Percentiles rank a stretch among this genome's conserved stretches.
These are phyloP conservation scores for Trametes punicea DNA, from an alignment of 768 basidiomycete species.

Conservation along the genomic window DNA sequence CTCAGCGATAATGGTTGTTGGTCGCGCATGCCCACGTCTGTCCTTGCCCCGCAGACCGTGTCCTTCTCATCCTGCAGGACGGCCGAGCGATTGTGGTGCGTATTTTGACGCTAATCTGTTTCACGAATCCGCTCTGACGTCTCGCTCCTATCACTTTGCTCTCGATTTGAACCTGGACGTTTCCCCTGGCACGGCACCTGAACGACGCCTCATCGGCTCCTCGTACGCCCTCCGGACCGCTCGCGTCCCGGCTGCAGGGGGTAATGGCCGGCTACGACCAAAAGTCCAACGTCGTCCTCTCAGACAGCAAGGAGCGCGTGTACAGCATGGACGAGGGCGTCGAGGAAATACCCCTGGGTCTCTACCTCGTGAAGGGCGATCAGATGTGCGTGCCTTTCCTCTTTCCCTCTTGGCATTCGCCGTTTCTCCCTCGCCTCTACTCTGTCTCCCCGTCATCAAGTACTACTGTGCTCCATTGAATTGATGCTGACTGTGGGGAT, in stretches of 20 bases:
- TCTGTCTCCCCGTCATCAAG: not conserved
- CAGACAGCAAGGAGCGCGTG: slow-evolving; percentile 90
- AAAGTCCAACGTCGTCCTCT: slow-evolving; percentile 93
- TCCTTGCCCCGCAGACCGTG: slow-evolving; percentile 55
- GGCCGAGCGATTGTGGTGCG: slow-evolving; percentile 90
- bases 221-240: not conserved
- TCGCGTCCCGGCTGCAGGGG: slow-evolving; percentile 50
- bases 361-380: slow-evolving; percentile 98
- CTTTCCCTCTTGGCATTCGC: not conserved
- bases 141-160: not conserved
- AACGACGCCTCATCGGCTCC: not conserved
- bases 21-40: not conserved
- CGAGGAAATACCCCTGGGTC: slow-evolving; percentile 89
- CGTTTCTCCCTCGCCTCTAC: not conserved
- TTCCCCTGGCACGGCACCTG: not conserved
- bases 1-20: not conserved
- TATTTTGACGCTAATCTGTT: slow-evolving; percentile 12
- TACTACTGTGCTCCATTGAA: not conserved
- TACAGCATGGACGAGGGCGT: slow-evolving; percentile 90
- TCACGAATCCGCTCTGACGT: not conserved
- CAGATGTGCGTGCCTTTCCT: slow-evolving; percentile 75
- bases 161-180: not conserved
- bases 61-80: slow-evolving; percentile 93
- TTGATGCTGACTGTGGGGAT: not conserved
- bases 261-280: slow-evolving; percentile 90